Conservation (phyloP, 73 alveolate species). For the Effrenium voratum region DNA sequence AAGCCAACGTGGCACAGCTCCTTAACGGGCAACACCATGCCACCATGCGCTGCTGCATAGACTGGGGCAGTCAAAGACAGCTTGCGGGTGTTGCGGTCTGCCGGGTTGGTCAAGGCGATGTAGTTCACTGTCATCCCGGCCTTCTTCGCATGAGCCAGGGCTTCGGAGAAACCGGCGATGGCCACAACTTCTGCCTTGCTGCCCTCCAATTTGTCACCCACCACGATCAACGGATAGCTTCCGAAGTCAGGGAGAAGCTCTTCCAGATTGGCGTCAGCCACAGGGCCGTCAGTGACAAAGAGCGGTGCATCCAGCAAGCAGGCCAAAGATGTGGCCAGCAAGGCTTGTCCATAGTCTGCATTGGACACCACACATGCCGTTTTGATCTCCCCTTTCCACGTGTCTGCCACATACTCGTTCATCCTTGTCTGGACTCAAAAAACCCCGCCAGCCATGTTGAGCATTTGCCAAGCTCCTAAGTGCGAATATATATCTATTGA, state of each 20-base stretch:
- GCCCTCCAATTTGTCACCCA: not conserved
- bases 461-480: too few species aligned
- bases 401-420: slow-evolving; percentile 42
- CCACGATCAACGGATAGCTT: not conserved
- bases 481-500: too few species aligned
- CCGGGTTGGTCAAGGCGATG: slow-evolving; percentile 41
- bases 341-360: slow-evolving; percentile 3
- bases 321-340: slow-evolving; percentile 39
- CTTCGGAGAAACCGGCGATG: not conserved
- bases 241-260: slow-evolving; percentile 6
- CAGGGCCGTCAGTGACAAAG: slow-evolving; percentile 8
- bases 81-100: slow-evolving; percentile 11
- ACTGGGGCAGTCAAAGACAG: slow-evolving; percentile 58
- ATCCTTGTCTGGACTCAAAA: too few species aligned
- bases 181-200: not conserved
- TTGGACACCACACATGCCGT: slow-evolving; percentile 28
- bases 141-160: not conserved
- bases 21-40: slow-evolving; percentile 39
- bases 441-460: too few species aligned
- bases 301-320: slow-evolving; percentile 4
- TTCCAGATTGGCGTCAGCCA: not conserved
- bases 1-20: too few species aligned
- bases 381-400: slow-evolving; percentile 33
- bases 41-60: slow-evolving; percentile 62
- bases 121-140: not conserved